Conservation (phyloP, 306 rosid species). For the Leucaena leucocephala region DNA sequence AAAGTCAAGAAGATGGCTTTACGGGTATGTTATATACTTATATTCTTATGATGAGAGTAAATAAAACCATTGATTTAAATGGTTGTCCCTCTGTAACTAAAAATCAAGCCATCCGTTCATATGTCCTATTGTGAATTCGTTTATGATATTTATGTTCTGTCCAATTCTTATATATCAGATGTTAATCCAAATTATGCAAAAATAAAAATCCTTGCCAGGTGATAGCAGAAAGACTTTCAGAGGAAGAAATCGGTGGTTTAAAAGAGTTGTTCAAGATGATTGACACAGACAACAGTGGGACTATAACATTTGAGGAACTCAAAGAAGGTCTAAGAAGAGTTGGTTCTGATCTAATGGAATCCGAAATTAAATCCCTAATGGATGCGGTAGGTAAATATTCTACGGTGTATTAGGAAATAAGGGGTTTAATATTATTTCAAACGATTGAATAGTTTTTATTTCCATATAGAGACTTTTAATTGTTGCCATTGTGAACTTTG, state of each 20-base stretch:
- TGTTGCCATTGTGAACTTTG: constrained; percentile 31
- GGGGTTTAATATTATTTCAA: constrained; percentile 4
- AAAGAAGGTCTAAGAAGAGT: constrained; percentile 76
- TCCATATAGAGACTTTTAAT: not conserved
- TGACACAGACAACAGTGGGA: constrained; percentile 79
- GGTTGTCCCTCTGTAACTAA: not conserved
- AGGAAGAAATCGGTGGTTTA: constrained; percentile 92
- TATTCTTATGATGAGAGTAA: not conserved
- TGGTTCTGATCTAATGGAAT: constrained; percentile 85
- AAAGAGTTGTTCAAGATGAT: constrained; percentile 90
- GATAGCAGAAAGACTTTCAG: constrained; percentile 87
- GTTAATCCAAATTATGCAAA: constrained; percentile 4
- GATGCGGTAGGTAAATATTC: constrained; percentile 67
- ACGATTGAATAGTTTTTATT: not conserved
- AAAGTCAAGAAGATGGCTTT: constrained; percentile 90
- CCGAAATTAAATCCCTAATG: constrained; percentile 86
- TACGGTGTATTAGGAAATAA: constrained; percentile 17
- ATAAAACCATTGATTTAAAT: not conserved
- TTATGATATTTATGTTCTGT: constrained; percentile 7
- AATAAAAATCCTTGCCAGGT: constrained; percentile 52
- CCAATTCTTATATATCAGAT: constrained; percentile 10
- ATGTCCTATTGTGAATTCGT: not conserved
- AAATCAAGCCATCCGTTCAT: not conserved
- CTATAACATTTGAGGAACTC: constrained; percentile 89
- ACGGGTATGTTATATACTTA: constrained; percentile 50